Conservation (phyloP, 2,329 filamentous ascomycete species). For the Colletotrichum brevisporum region DNA sequence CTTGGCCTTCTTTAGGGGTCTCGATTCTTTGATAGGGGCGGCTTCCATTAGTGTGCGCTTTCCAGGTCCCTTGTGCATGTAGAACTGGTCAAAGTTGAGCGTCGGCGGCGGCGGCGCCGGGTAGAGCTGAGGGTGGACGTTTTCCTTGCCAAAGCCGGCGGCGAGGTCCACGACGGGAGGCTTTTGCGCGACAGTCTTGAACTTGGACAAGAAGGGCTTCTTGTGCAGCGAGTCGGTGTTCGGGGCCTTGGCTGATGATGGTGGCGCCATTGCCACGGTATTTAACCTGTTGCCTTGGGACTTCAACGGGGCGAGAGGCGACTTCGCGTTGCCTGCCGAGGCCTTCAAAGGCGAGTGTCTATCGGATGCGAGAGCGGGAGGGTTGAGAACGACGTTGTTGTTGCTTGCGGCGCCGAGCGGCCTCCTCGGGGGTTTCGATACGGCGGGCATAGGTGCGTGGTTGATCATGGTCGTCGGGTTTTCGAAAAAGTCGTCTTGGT, state of each 20-base stretch:
- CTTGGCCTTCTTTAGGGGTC: slow-evolving; percentile 78
- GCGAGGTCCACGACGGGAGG: slow-evolving; percentile 58
- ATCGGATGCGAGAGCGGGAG: slow-evolving; percentile 66
- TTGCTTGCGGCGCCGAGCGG: slow-evolving; percentile 66
- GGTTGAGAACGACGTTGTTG: slow-evolving; percentile 80
- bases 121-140: slow-evolving; percentile 66
- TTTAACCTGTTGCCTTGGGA: slow-evolving; percentile 73
- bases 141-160: slow-evolving; percentile 68
- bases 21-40: slow-evolving; percentile 78
- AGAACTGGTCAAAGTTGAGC: slow-evolving; percentile 66
- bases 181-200: slow-evolving; percentile 70
- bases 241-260: slow-evolving; percentile 66
- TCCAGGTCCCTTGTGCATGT: slow-evolving; percentile 62
- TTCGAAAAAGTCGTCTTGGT: slow-evolving; percentile 65
- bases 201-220: slow-evolving; percentile 72
- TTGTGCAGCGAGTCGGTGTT: slow-evolving; percentile 79
- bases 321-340: slow-evolving; percentile 66
- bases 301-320: slow-evolving; percentile 72
- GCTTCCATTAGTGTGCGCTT: slow-evolving; percentile 80
- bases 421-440: slow-evolving; percentile 62
- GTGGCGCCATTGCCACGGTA: slow-evolving; percentile 77
- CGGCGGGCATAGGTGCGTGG: slow-evolving; percentile 69
- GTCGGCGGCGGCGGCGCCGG: slow-evolving; percentile 61
- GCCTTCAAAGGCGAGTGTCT: slow-evolving; percentile 80
- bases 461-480: slow-evolving; percentile 64